Conservation (phyloP, 768 basidiomycete species). For the Leccinum disarticulatum region DNA sequence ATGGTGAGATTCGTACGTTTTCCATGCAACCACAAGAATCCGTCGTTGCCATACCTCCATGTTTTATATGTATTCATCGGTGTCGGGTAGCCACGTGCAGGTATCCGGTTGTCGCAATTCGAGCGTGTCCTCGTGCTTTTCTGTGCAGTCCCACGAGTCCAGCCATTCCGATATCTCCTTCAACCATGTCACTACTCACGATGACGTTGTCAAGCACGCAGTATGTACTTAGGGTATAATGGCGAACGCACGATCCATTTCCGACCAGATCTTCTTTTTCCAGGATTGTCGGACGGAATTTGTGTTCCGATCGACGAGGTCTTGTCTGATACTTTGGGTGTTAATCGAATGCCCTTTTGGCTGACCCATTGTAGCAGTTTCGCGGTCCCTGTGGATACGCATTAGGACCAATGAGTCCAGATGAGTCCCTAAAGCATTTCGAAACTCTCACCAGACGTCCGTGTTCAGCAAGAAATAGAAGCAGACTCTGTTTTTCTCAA, state of each 20-base stretch:
- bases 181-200: slow-evolving; percentile 15
- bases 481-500: neutral
- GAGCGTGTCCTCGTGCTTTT: neutral
- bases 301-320: neutral
- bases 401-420: neutral
- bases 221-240: neutral
- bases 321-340: neutral
- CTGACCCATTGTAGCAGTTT: neutral
- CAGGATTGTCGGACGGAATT: neutral
- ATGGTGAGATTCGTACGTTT: neutral
- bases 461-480: neutral
- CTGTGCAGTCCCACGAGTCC: neutral
- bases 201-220: neutral
- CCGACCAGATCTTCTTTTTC: neutral
- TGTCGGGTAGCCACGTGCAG: neutral
- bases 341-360: neutral
- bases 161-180: too few species aligned
- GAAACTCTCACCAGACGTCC: neutral
- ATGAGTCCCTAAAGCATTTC: neutral
- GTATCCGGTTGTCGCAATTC: neutral
- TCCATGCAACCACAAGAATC: neutral
- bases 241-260: neutral
- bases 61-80: neutral
- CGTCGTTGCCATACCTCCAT: neutral
- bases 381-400: neutral